Evolutionary conservation across 192 early-diverging fungal genomes (phyloP).

Genomic region (Coemansia sp.): DNA sequence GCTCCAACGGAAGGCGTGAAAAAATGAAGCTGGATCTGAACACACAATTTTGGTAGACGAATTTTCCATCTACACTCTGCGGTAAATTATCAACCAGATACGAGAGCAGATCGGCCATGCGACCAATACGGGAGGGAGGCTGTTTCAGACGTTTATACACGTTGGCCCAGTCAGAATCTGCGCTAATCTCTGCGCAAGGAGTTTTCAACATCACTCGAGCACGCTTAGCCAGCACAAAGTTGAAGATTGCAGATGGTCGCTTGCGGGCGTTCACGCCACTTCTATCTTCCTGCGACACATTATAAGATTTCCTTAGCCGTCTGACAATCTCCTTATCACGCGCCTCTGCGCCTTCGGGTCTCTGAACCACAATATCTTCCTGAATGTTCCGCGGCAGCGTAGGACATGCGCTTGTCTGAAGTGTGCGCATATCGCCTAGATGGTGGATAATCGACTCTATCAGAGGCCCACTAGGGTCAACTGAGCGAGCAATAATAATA

Average conservation of each 20-base stretch:
- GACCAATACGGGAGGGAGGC: conserved; percentile 16
- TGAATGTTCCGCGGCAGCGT: conserved; percentile 1
- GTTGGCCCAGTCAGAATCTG: conserved; percentile 8
- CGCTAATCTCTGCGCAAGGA: background rate
- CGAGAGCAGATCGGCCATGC: conserved; percentile 23
- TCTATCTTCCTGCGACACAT: background rate
- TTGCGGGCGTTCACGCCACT: background rate
- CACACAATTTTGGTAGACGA: conserved; percentile 20
- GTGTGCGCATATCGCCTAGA: conserved; percentile 15
- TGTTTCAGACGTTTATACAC: conserved; percentile 10
- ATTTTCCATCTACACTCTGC: conserved; percentile 7
- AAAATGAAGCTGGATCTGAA: conserved; percentile 30
- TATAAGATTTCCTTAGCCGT: background rate
- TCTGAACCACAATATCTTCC: conserved; percentile 2
- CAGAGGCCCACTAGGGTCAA: conserved; percentile 21
- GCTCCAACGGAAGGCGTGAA: conserved; percentile 21
- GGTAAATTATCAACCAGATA: conserved; percentile 21
- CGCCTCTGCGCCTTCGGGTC: conserved; percentile 27
- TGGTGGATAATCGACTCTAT: conserved; percentile 26
- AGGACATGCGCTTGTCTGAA: background rate
- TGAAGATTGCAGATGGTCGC: background rate
- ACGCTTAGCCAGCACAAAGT: conserved; percentile 8
- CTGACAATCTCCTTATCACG: conserved; percentile 14
- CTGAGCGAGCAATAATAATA: conserved; percentile 16
- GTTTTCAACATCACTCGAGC: conserved; percentile 13